Base-by-base conservation (phyloP, 495 filamentous ascomycete species). In the Neurospora sp. region DNA sequence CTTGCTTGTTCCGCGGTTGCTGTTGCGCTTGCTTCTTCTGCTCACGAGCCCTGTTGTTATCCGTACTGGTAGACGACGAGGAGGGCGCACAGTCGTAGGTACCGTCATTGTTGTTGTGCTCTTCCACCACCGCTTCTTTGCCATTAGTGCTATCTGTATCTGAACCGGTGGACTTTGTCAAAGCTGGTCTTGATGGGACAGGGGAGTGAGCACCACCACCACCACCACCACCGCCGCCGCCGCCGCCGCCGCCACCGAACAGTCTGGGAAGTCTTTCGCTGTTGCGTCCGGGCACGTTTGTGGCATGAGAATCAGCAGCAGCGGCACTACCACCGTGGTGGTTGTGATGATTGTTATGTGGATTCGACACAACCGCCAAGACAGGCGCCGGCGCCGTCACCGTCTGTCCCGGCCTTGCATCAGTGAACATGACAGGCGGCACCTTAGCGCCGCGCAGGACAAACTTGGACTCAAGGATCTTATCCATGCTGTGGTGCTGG, bases 401-500 rank as follows among this genome's bases (percentile, higher is more conserved):
- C 27, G 53, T 61, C 22, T 61, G 53, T 16, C 53, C 53, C 12
- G 53, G 53, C 53, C 22, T 61, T 18, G 53, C 53, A 35, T 61
- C 12, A 8, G 53, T 61, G 12, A 61, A 61, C 53, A 61, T 61
- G 22, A 61, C 53, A 61, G 53, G 53, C 53, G 53, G 53, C 12
- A 61, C 53, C 53, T 44, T 44, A 7, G 40, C 77, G 8, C 78
- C 78, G n/a, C 71, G 69, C 35, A 80, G 71, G 4, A 75, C 71
- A 39, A 78, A 80, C 40, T 77, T 74, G 69, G 78, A 71, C 8
- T 69, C 74, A n/a, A 78, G 74, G 14, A 70, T 35, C 73, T 80
- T 80, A 71, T 80, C 73, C 77, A 80, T 77, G 74, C 70, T 75
- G 69, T 77, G 73, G 1, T 69, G 71, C 61, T 73, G 74, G 68